phyloP scores from a whole-genome alignment of 352 stramenopile species.

The Globisporangium solare region DNA sequence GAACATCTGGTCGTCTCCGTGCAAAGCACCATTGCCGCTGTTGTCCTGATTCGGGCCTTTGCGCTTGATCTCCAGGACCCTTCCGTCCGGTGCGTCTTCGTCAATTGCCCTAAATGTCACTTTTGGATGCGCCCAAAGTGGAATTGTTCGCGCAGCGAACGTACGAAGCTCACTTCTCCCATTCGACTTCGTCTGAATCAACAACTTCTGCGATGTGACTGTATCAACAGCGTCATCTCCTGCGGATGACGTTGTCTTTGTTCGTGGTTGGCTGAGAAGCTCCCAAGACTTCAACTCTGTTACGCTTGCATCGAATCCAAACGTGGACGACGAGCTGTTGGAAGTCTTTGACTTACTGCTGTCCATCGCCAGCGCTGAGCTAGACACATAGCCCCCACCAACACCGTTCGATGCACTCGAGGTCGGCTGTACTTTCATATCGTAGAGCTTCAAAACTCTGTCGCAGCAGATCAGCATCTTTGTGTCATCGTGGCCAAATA shows the following conservation, averaged over 20 bases:
- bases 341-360: conserved; percentile 12
- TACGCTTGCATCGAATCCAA: conserved; percentile 61
- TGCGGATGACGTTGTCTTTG: conserved; percentile 24
- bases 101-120: conserved; percentile 62
- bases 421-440: conserved; percentile 28
- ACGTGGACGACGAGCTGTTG: conserved; percentile 42
- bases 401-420: neutral
- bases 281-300: conserved; percentile 67
- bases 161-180: conserved; percentile 64
- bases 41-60: conserved; percentile 48
- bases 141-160: conserved; percentile 53
- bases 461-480: conserved; percentile 69
- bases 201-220: neutral
- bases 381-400: neutral
- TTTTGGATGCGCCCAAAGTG: conserved; percentile 76
- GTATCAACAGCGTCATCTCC: conserved; percentile 8
- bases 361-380: neutral
- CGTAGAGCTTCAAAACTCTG: conserved; percentile 58
- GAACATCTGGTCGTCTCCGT: conserved; percentile 69
- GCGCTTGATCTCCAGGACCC: conserved; percentile 68
- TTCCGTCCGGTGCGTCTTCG: conserved; percentile 37
- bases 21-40: conserved; percentile 27
- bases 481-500: conserved; percentile 59
- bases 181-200: conserved; percentile 19
- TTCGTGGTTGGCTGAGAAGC: conserved; percentile 23